Evolutionary conservation across 352 stramenopile species (phyloP), one percentile per base, ranked within the genome.

Genomic region (Globisporangium ultimum): DNA sequence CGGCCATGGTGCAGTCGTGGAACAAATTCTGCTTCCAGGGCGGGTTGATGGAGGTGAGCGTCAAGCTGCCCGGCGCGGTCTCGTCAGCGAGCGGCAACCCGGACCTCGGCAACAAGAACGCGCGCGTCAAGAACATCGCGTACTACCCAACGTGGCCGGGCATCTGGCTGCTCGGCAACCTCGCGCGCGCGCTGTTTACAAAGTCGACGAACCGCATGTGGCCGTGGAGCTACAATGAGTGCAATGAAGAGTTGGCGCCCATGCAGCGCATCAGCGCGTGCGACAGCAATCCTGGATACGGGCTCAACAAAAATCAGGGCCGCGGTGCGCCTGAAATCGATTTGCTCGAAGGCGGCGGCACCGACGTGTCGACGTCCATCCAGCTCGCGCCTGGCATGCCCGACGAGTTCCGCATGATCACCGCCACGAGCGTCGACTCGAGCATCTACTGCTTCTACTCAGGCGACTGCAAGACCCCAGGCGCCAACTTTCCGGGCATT

Each of bases 81-180:
- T 78, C 76, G 21, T 32, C 64, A 3, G 58, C 56, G 1, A 80
- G 65, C 3, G 60, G 53, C 4, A 89, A 89, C 48, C 76, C 76
- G 0, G 78, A 90, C 41, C 36, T 84, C 21, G 69, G 85, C 43
- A 77, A 72, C n/a, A 41, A 58, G 5, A 63, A 70, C 2, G 32
- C n/a, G 2, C 70, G 71, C 14, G 76, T 84, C 2, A 61, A 71
- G 20, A 67, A 65, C 5, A 60, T 47, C 13, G 64, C n/a, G 8
- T 90, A 76, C 60, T 89, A 90, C 58, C 78, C 78, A n/a, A 88
- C 78, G 15, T 98, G 94, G 94, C 94, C 95, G 3, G 96, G 93
- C 15, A 89, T 98, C 69, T 99, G 96, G 96, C 67, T 99, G 18
- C 55, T 99, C 21, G 96, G 96, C 3, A 98, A 98, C 70, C 74